Percentiles rank a stretch among this genome's conserved stretches.
These are phyloP conservation scores for Tirmania nivea DNA, from an alignment of 495 filamentous ascomycete species.

Conservation along the genomic window DNA sequence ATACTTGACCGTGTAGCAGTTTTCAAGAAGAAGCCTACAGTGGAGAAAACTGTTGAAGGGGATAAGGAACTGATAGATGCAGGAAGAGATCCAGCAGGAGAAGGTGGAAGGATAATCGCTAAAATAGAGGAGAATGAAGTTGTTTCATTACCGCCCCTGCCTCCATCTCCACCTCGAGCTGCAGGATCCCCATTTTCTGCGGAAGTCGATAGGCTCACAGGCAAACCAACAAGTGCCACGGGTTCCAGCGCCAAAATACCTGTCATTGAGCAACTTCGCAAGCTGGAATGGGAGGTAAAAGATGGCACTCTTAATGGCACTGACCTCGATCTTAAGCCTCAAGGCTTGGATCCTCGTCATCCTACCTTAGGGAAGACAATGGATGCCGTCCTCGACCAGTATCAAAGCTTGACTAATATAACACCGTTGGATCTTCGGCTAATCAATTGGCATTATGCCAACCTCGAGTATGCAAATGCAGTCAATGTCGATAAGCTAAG, in stretches of 20 bases:
- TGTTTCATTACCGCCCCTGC: conserved; percentile 22
- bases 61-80: conserved; percentile 64
- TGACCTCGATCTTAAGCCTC: conserved; percentile 50
- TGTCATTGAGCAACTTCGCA: conserved; percentile 21
- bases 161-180: conserved; percentile 26
- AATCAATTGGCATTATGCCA: conserved; percentile 96
- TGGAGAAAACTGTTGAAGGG: conserved; percentile 54
- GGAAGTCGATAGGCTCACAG: conserved; percentile 22
- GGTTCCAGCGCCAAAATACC: conserved; percentile 25
- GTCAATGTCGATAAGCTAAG: conserved; percentile 68
- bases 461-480: conserved; percentile 93
- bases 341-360: conserved; percentile 33
- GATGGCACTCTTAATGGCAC: conserved; percentile 37
- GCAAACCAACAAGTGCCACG: conserved; percentile 18
- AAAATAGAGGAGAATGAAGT: conserved; percentile 38
- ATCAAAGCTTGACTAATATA: conserved; percentile 60
- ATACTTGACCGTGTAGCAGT: conserved; percentile 73
- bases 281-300: conserved; percentile 62
- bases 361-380: conserved; percentile 74
- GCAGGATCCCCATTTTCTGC: conserved; percentile 23
- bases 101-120: conserved; percentile 48
- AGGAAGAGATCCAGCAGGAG: conserved; percentile 51
- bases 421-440: conserved; percentile 70
- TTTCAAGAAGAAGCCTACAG: conserved; percentile 55
- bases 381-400: conserved; percentile 73